phyloP scores from a whole-genome alignment of 1,139 yeast genomes.

The Sugiyamaella pinicola region DNA sequence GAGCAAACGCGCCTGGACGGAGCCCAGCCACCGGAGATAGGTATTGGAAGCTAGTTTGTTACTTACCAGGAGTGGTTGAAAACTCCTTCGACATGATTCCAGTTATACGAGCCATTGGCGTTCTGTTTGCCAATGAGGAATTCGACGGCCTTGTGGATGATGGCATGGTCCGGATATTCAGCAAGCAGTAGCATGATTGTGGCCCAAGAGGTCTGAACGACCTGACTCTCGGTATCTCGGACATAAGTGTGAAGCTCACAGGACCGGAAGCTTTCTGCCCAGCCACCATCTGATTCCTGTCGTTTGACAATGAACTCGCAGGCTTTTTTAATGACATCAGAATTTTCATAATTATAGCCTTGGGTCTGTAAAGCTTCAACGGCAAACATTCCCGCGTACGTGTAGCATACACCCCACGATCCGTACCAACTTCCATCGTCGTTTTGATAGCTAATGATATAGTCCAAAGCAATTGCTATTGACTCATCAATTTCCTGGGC shows the following conservation, averaged over 20 bases:
- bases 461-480: constrained; percentile 71
- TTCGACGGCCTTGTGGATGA: constrained; percentile 64
- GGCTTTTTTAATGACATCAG: constrained; percentile 65
- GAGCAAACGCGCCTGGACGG: too few species aligned
- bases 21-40: too few species aligned
- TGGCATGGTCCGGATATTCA: constrained; percentile 68
- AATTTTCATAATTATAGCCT: constrained; percentile 63
- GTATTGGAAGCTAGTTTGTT: too few species aligned
- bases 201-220: constrained; percentile 95
- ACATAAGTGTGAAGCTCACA: constrained; percentile 85
- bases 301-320: constrained; percentile 80
- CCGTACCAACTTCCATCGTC: constrained; percentile 98
- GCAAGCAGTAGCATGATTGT: constrained; percentile 79
- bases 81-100: constrained; percentile 90
- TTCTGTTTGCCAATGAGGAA: constrained; percentile 70
- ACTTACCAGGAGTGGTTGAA: constrained; percentile 75
- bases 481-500: constrained; percentile 64
- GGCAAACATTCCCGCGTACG: constrained; percentile 98
- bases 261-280: constrained; percentile 75
- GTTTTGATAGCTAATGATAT: constrained; percentile 67
- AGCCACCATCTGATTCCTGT: constrained; percentile 90
- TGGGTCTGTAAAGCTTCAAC: constrained; percentile 82
- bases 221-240: constrained; percentile 60
- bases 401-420: constrained; percentile 95
- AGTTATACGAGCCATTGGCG: constrained; percentile 80